Evolutionary conservation across 139 green algal species (phyloP).

Genomic region (Coelastrella sp.): DNA sequence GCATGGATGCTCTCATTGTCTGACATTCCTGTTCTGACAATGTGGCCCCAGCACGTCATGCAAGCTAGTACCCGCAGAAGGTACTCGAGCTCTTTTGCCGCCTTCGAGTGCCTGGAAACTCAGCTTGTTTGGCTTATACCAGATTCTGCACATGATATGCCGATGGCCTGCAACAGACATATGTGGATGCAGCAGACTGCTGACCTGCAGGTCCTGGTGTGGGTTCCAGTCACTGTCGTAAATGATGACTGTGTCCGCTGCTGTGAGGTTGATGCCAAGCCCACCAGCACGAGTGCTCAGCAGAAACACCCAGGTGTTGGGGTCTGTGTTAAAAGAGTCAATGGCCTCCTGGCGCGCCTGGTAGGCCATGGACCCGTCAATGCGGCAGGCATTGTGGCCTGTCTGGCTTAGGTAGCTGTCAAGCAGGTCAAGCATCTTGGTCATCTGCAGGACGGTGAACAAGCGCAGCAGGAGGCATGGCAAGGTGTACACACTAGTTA

Average conservation of each 20-base stretch:
- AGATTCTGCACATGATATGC: neutral
- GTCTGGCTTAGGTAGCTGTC: constrained; percentile 89
- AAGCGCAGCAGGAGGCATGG: neutral
- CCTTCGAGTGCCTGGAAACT: too few relatives aligned
- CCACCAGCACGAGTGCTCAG: constrained; percentile 97
- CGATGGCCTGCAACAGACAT: neutral
- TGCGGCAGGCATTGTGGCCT: constrained; percentile 82
- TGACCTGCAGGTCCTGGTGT: constrained; percentile 89
- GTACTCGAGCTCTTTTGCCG: too few relatives aligned
- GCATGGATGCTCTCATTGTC: too few relatives aligned
- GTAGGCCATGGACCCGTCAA: constrained; percentile 90
- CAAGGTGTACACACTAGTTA: too few relatives aligned
- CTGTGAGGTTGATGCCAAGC: constrained; percentile 95
- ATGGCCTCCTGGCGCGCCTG: constrained; percentile 77
- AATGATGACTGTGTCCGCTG: constrained; percentile 96
- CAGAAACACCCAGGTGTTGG: constrained; percentile 89
- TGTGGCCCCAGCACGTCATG: too few relatives aligned
- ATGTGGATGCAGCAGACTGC: neutral
- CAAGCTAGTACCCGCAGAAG: too few relatives aligned
- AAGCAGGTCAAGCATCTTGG: constrained; percentile 98
- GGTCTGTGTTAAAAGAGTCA: constrained; percentile 87
- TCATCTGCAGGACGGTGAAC: constrained; percentile 84
- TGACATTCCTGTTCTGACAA: too few relatives aligned
- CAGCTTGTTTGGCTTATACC: too few relatives aligned
- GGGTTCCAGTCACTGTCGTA: constrained; percentile 98